Conservation (phyloP, 2,329 filamentous ascomycete species). For the Colletotrichum limetticola region DNA sequence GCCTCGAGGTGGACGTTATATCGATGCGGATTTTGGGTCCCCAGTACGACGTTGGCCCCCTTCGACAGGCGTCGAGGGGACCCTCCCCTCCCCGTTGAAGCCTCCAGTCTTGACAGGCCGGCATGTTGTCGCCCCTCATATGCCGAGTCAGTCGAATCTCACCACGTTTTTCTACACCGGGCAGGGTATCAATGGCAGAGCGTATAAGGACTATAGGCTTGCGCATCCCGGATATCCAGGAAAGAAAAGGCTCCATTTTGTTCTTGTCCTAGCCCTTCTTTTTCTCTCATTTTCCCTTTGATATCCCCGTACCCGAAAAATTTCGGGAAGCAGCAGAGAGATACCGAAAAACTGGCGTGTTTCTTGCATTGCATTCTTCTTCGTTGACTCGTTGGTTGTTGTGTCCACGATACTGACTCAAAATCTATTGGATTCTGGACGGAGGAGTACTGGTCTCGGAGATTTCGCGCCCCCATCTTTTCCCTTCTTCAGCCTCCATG, state of each 20-base stretch:
- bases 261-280: neutral
- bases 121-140: slow-evolving; percentile 2
- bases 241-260: neutral
- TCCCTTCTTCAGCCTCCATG: slow-evolving; percentile 9
- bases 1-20: neutral
- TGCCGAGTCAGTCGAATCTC: slow-evolving; percentile 6
- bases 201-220: slow-evolving; percentile 22
- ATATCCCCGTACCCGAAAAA: neutral
- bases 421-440: neutral
- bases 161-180: slow-evolving; percentile 3
- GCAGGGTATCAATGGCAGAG: neutral
- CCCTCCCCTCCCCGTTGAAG: neutral
- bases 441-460: neutral
- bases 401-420: neutral
- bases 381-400: neutral
- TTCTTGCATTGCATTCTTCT: neutral
- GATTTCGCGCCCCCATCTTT: neutral
- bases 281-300: neutral
- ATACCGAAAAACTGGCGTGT: neutral
- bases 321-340: neutral
- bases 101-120: neutral
- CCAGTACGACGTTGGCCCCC: slow-evolving; percentile 11
- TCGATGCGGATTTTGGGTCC: slow-evolving; percentile 12
- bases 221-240: neutral
- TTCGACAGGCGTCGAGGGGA: neutral